phyloP scores from a whole-genome alignment of 2,329 filamentous ascomycete genomes.

The Eutypella sp. region DNA sequence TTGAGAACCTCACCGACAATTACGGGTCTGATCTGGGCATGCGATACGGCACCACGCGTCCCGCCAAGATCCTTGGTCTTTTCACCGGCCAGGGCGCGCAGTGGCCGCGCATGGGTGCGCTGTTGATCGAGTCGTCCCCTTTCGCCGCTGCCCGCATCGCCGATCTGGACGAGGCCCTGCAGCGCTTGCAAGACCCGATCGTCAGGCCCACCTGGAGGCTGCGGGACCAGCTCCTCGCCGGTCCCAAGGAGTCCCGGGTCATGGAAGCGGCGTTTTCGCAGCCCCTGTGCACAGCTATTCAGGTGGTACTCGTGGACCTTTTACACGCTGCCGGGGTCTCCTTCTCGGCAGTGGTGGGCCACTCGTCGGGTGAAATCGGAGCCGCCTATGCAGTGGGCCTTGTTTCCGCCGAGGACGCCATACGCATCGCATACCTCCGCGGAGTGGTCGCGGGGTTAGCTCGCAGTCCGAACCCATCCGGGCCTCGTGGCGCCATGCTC shows the following conservation, averaged over 20 bases:
- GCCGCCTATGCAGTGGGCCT: constrained; percentile 45
- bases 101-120: constrained; percentile 22
- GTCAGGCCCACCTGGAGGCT: constrained; percentile 24
- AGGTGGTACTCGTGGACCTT: constrained; percentile 24
- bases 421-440: constrained; percentile 41
- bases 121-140: constrained; percentile 8
- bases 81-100: constrained; percentile 25
- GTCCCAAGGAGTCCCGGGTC: constrained; percentile 9
- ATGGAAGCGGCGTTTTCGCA: constrained; percentile 25
- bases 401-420: constrained; percentile 35
- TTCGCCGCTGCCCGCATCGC: constrained; percentile 3
- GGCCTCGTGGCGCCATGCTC: constrained; percentile 39
- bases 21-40: neutral
- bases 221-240: constrained; percentile 16
- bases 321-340: constrained; percentile 26
- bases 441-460: constrained; percentile 28
- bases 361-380: constrained; percentile 46
- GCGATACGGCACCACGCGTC: neutral
- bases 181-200: constrained; percentile 14
- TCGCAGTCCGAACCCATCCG: neutral
- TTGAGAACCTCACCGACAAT: neutral
- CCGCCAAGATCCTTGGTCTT: constrained; percentile 12
- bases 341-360: constrained; percentile 37
- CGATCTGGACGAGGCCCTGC: constrained; percentile 17
- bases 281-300: constrained; percentile 26